Base-by-base conservation (phyloP, 768 basidiomycete genomes). In the Suillus subaureus region DNA sequence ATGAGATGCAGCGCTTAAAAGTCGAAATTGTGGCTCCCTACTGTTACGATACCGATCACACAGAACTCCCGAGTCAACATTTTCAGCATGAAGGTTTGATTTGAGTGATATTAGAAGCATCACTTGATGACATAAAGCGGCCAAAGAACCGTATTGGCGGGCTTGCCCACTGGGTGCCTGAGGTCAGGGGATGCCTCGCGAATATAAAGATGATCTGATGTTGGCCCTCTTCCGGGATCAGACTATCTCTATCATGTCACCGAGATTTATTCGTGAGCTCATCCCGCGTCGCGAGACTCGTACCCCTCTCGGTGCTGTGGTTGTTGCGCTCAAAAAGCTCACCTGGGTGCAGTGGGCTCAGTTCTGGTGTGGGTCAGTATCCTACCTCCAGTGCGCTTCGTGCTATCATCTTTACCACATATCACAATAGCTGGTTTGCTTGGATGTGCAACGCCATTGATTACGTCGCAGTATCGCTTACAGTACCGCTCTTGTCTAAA, bases 381-480 rank as follows among this genome's bases (percentile, higher is more conserved):
- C 57, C 9, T 11, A 15, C 28, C 15, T 31, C 31, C 33, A 58
- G 54, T 13, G 33, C 4, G 1, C 54, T 13, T n/a, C 21, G 4
- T 15, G 16, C 26, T 1, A 40, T 43, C 39, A 40, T 40, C 13
- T 26, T 21, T n/a, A 45, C 28, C 31, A 35, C 16, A 56, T 43
- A 35, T 42, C 52, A 37, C 1, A 28, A 28, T 68, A 90, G 89
- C 49, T 94, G 90, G 89, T 79, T 95, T 18, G 92, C 92, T 0
- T 96, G 94, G 94, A 90, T 89, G 2, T 89, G 87, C 76, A 93
- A 94, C 72, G 92, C 93, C 0, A 86, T 92, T 73, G 94, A 95
- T 74, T 95, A 92, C 77, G 95, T 95, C 80, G 84, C 85, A 16
- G 94, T 90, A 8, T 11, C 35, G 31, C 31, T 86, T 88, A 86